Evolutionary conservation across 805 yeast genomes (phyloP).

Genomic region (Lachancea dasiensis): DNA sequence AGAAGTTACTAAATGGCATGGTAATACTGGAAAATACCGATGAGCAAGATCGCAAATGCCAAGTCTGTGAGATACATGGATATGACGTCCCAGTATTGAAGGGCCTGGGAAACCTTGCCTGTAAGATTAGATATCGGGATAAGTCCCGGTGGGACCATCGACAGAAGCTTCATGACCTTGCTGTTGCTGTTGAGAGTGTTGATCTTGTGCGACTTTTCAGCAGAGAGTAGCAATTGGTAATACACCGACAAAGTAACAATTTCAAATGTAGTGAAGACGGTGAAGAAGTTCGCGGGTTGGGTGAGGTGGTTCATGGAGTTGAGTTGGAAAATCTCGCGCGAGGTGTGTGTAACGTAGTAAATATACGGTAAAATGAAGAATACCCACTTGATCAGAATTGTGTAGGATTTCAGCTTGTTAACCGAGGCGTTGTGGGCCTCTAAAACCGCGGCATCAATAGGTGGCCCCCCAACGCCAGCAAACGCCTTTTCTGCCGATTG

Average conservation of each 20-base stretch:
- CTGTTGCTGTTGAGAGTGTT: slow-evolving; percentile 26
- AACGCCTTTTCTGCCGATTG: slow-evolving; percentile 7
- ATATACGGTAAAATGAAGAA: slow-evolving; percentile 27
- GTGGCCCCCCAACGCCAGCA: slow-evolving; percentile 6
- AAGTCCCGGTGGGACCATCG: slow-evolving; percentile 32
- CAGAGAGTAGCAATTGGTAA: slow-evolving; percentile 24
- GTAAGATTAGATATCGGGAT: slow-evolving; percentile 27
- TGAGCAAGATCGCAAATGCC: slow-evolving; percentile 27
- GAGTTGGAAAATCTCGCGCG: slow-evolving; percentile 3
- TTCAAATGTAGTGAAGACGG: slow-evolving; percentile 31
- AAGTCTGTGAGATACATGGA: slow-evolving; percentile 31
- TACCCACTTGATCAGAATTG: slow-evolving; percentile 30
- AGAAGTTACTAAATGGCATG: slow-evolving; percentile 9
- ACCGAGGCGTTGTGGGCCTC: slow-evolving; percentile 28
- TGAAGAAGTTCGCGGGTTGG: slow-evolving; percentile 29
- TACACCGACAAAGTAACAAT: slow-evolving; percentile 30
- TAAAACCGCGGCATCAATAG: slow-evolving; percentile 15
- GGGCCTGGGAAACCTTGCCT: slow-evolving; percentile 21
- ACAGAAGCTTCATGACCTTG: slow-evolving; percentile 25
- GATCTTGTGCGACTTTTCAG: slow-evolving; percentile 24
- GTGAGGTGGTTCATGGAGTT: slow-evolving; percentile 7
- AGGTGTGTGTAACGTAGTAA: slow-evolving; percentile 18
- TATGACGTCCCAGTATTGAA: slow-evolving; percentile 32
- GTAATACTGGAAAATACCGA: slow-evolving; percentile 25
- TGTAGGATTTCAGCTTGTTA: slow-evolving; percentile 27